Base-by-base conservation (phyloP, 202 grass and related monocot genomes). In the Zoysia matrella region DNA sequence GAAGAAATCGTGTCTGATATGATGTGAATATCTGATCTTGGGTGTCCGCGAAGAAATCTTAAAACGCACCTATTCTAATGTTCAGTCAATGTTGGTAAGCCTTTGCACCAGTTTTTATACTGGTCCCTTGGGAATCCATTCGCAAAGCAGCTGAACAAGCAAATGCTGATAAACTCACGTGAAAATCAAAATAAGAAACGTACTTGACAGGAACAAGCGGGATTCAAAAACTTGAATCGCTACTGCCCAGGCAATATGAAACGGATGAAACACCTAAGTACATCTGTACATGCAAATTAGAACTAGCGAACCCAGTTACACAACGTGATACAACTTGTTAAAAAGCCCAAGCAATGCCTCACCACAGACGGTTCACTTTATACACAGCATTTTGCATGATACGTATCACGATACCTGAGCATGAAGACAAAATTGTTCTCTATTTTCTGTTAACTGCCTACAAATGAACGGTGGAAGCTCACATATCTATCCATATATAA, bases 351-450 rank as follows among this genome's bases (percentile, higher is more conserved):
- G 7, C 66, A 70, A 43, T 53, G 1, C 11, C 41, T 65, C 53
- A 45, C 22, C 57, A 43, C 52, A 47, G 57, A 10, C 36, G 2
- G 2, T 22, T 46, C 60, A 44, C 14, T 60, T 74, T 60, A 83
- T 55, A 70, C 75, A 69, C 48, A 74, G 0, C 47, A 43, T 30
- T 80, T 84, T 47, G 11, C 63, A 75, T 0, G 10, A 48, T 39
- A 75, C 13, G 46, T 60, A 44, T 47, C 30, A 43, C n/a, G 6
- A 46, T 5, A 51, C 9, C 22, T 64, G 47, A 44, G 9, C 57
- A 4, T 62, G 47, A 7, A 11, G 3, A 1, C 53, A 65, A 12
- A 40, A 12, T 47, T 14, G 2, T 11, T 10, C 13, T 71, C 6
- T 16, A 12, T 41, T 71, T 57, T 55, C 12, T 22, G 22, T 22